phyloP scores from a whole-genome alignment of 2,329 filamentous ascomycete species.

The Colletotrichum theobromicola region DNA sequence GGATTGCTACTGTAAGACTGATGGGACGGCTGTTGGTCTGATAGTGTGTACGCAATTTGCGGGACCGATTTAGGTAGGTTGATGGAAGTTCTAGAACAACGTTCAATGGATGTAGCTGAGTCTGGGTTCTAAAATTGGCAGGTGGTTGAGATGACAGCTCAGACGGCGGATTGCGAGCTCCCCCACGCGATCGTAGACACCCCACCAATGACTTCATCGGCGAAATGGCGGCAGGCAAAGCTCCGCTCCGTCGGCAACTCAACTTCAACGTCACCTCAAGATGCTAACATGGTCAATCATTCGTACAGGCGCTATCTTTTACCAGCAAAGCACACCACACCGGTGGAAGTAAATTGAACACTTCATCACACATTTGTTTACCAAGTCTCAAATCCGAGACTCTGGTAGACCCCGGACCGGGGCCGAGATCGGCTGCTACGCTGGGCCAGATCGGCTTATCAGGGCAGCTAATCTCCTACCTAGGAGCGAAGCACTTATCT shows the following conservation, averaged over 20 bases:
- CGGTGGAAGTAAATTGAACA: background rate
- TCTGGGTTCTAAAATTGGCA: background rate
- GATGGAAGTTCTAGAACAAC: background rate
- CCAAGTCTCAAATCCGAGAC: background rate
- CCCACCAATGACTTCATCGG: conserved; percentile 2
- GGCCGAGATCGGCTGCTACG: background rate
- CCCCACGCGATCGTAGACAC: background rate
- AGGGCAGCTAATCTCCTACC: background rate
- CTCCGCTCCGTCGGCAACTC: background rate
- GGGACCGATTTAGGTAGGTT: background rate
- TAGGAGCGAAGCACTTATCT: background rate
- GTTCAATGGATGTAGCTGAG: background rate
- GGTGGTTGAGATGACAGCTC: background rate
- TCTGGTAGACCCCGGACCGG: background rate
- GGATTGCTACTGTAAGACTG: background rate
- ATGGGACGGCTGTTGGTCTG: background rate
- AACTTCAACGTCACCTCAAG: background rate
- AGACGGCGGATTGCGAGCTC: background rate
- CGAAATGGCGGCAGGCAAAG: background rate
- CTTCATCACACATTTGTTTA: background rate
- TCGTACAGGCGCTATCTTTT: background rate
- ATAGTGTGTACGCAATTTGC: background rate
- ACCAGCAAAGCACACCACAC: background rate
- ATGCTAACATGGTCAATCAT: background rate
- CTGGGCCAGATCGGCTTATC: background rate